phyloP scores from a whole-genome alignment of 495 filamentous ascomycete species.

The Penicillium samsonianum region DNA sequence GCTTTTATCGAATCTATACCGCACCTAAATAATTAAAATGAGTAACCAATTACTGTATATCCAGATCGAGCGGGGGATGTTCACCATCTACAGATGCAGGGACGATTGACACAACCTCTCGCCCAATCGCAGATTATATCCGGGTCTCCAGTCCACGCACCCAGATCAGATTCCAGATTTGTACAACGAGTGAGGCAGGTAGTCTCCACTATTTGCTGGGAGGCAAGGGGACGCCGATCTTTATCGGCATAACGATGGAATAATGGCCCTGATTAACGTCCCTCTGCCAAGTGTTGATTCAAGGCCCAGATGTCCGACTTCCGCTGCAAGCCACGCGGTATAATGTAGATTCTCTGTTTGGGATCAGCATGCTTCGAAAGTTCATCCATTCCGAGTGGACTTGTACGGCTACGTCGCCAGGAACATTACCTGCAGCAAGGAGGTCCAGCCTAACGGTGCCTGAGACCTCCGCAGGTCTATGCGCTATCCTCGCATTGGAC shows the following conservation, averaged over 20 bases:
- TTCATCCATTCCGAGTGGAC: constrained; percentile 17
- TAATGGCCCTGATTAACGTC: constrained; percentile 4
- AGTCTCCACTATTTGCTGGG: background rate
- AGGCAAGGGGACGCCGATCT: constrained; percentile 23
- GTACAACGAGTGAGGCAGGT: background rate
- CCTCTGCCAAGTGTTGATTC: constrained; percentile 9
- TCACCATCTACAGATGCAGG: background rate
- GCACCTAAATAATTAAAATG: background rate
- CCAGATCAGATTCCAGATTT: background rate
- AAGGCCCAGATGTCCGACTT: background rate
- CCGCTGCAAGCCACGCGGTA: background rate
- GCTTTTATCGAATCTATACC: background rate
- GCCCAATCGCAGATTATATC: background rate
- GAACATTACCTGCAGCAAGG: constrained; percentile 3
- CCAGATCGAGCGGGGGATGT: background rate
- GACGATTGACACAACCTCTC: background rate
- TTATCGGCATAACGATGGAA: constrained; percentile 11
- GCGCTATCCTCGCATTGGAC: constrained; percentile 13
- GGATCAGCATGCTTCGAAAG: constrained; percentile 15
- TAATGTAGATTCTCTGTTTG: background rate
- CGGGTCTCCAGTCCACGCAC: background rate
- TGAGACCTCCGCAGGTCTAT: background rate
- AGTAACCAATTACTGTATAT: no score
- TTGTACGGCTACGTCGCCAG: constrained; percentile 6
- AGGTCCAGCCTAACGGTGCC: background rate